Conservation (phyloP, 1,284 basidiomycete species). For the Ustilago cynodontis region DNA sequence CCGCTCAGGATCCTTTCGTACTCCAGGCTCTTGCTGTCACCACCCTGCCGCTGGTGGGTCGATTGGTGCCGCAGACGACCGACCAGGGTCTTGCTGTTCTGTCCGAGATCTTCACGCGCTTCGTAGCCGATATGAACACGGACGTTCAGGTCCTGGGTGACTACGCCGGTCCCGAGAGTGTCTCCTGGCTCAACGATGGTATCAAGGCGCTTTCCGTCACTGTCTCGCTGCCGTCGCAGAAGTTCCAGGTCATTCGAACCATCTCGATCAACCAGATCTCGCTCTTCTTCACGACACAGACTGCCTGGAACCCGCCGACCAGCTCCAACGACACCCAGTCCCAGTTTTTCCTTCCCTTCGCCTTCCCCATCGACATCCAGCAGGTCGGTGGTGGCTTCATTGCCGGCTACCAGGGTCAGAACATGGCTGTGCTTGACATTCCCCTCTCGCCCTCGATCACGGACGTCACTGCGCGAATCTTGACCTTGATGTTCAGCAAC, state of each 20-base stretch:
- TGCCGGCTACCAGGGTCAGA: conserved; percentile 74
- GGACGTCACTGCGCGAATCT: conserved; percentile 77
- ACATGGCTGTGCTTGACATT: conserved; percentile 77
- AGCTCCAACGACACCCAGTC: conserved; percentile 77
- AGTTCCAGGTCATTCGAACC: conserved; percentile 78
- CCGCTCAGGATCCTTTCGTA: conserved; percentile 74
- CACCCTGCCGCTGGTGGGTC: conserved; percentile 76
- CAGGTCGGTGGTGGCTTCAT: conserved; percentile 77
- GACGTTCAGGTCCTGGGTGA: conserved; percentile 77
- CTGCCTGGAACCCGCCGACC: conserved; percentile 74
- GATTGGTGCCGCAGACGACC: conserved; percentile 77
- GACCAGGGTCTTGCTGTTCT: conserved; percentile 75
- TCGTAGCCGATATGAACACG: conserved; percentile 79
- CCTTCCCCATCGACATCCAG: conserved; percentile 79
- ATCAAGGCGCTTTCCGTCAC: conserved; percentile 78
- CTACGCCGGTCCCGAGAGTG: conserved; percentile 76
- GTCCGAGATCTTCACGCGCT: conserved; percentile 80
- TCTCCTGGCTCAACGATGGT: conserved; percentile 81
- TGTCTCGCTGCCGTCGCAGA: conserved; percentile 78
- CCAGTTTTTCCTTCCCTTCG: conserved; percentile 79
- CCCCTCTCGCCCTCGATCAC: conserved; percentile 77
- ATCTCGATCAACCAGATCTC: conserved; percentile 78
- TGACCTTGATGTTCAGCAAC: conserved; percentile 76
- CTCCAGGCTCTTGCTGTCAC: conserved; percentile 76
- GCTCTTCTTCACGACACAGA: conserved; percentile 75